Base-by-base conservation (phyloP, 257 asterid genomes). In the Nemophila menziesii region DNA sequence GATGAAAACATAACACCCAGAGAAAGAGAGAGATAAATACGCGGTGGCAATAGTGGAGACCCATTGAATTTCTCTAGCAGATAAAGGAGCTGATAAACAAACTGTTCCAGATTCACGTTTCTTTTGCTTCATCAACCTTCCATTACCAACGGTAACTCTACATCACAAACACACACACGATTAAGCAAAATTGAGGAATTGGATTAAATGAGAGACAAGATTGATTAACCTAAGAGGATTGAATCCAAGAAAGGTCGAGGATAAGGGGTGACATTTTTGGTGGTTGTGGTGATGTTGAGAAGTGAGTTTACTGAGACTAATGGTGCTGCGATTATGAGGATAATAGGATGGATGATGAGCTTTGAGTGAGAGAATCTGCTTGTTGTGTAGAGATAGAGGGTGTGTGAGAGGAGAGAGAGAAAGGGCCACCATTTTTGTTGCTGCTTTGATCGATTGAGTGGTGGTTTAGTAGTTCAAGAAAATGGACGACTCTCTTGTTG, bases 41-140 rank as follows among this genome's bases (percentile, higher is more conserved):
- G 56, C 74, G 43, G 84, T 64, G 20, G 82, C 62, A 50, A 89
- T 49, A 60, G 87, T 26, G 22, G 80, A 71, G 64, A 76, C 51
- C 90, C 85, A 78, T 48, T 80, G 93, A 16, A 89, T 80, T 66
- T 74, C 74, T 52, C 36, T 44, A 39, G 84, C 70, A 27, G 79
- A 18, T 33, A 89, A 64, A 51, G 82, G 74, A 22, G 70, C 69
- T 33, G 86, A 54, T 39, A 61, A 68, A 60, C 93, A 80, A 58
- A 80, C 85, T 4, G 74, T 74, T 16, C 77, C 77, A 37, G 39
- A 62, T 21, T 77, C 62, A 33, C 48, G 52, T 42, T 67, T 40
- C 44, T 47, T 72, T 63, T 53, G 63, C 46, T 36, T 60, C 65
- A 55, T 66, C 61, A 48, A 41, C 43, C 55, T 52, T 43, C 41